These are phyloP conservation scores for Trichopus zeylanicus DNA, from an alignment of 116 monocot genomes.

Conservation along the genomic window DNA sequence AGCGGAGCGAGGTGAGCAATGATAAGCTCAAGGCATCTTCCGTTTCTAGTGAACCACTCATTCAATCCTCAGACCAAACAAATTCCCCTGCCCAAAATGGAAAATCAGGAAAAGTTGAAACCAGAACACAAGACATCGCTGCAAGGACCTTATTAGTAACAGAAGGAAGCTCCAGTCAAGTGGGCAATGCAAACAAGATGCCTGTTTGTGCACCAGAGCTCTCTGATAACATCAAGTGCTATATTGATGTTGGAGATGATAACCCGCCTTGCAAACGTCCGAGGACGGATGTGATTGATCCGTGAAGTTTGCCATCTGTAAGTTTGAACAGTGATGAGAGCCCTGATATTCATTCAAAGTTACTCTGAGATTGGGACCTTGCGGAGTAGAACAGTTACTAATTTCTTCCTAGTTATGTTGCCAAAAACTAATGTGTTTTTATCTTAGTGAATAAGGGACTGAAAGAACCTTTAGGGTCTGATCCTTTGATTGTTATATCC, in stretches of 20 bases:
- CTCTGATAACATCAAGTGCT: background rate
- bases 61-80: constrained; percentile 23
- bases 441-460: too few relatives aligned
- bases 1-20: constrained; percentile 48
- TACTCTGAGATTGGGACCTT: too few relatives aligned
- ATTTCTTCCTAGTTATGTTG: too few relatives aligned
- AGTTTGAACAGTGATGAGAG: background rate
- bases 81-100: constrained; percentile 8
- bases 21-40: constrained; percentile 22
- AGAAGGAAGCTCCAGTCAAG: constrained; percentile 9
- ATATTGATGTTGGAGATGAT: background rate
- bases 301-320: background rate
- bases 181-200: constrained; percentile 21
- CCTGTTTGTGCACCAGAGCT: constrained; percentile 3
- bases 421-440: too few relatives aligned
- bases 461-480: too few relatives aligned
- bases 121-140: too few relatives aligned
- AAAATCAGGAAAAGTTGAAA: background rate
- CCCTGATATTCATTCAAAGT: background rate
- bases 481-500: too few relatives aligned
- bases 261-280: constrained; percentile 18
- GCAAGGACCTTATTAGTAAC: too few relatives aligned
- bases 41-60: background rate
- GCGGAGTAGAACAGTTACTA: too few relatives aligned
- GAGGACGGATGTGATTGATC: constrained; percentile 8